Evolutionary conservation across 192 early-diverging fungal species (phyloP), one percentile per base, ranked within the genome.

Genomic region (Entomortierella lignicola): DNA sequence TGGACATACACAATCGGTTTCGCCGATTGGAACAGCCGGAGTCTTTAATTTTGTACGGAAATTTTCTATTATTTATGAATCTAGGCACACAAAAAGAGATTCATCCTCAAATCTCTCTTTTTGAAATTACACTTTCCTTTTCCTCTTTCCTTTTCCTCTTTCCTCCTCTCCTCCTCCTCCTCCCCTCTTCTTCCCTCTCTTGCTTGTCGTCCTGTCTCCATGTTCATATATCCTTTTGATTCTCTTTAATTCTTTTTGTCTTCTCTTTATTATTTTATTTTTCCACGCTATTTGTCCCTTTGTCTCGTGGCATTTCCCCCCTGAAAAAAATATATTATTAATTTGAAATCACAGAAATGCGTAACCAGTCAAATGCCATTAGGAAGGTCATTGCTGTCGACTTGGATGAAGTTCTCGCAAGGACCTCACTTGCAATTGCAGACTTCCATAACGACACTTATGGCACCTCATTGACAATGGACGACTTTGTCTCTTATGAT

Each of bases 371-470:
- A 26, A 56, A 74, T 37, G 31, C 66, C n/a, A 71, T 64, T 53
- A 71, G 82, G 42, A 79, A 80, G 53, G 71, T 84, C 44, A 80
- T 87, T 57, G 86, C 86, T 60, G 82, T 85, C 48, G 83, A 88
- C 71, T 66, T 90, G 27, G 89, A 90, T 66, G 82, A 88, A 52
- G 87, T 87, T 47, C 81, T 90, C 12, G 72, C 82, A 50, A 71
- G 81, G 48, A 89, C 87, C 6, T 34, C 82, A 0, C 70, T 84
- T 31, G 85, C 86, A 3, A 69, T 90, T 13, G 82, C 85, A 39
- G 66, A 82, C 29, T 90, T 83, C 62, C 89, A 90, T 51, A 90
- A 90, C 60, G 82, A 73, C 34, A 74, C 60, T 15, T 89, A 85
- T 51, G 77, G 81, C 20, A 90, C 89, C 15, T 27, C 73, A 13